Base-by-base conservation (phyloP, 257 asterid genomes). In the Fraxinus cuspidata region DNA sequence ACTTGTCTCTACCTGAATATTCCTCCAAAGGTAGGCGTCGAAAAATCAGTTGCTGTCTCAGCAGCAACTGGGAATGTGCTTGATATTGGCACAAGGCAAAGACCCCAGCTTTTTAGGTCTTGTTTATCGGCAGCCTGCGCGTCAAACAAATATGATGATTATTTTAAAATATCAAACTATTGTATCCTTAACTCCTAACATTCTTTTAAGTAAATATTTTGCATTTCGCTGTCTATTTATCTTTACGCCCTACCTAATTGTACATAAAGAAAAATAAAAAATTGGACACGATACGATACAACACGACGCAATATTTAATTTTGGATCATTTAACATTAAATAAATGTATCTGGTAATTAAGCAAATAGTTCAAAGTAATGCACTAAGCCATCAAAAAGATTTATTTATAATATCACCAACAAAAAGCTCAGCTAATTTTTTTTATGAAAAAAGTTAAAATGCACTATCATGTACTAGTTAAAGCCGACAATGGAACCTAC, bases 71-170 rank as follows among this genome's bases (percentile, higher is more conserved):
- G 93, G 70, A 91, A 90, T n/a, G 94, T 93, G 85, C 91, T 89
- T 9, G 98, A 88, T 67, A 91, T 76, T 34, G 98, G 97, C 68
- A 93, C 96, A 27, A 93, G 91, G 80, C 96, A 93, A 65, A 93
- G 92, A 28, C 97, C 98, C 28, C 92, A 86, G 84, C 90, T 88
- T 79, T 74, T 89, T 82, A 93, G 77, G 82, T 89, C 96, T 73
- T 76, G 81, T 19, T 81, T 84, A 77, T 81, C 81, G 34, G 32
- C 63, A 73, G 3, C 76, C 96, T 90, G 86, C 83, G 72, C 83
- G 69, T 63, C 21, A 38, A 40, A 31, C 42, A 15, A 18, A 18
- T 28, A 6, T 16, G 10, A 25, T 15, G 0, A 40, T 37, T n/a
- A 75, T 4, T 35, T 12, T 19, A 4, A 10, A 16, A 18, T 2